These are phyloP conservation scores for Penicillium dipodomyicola DNA, from an alignment of 495 filamentous ascomycete species.

Conservation along the genomic window DNA sequence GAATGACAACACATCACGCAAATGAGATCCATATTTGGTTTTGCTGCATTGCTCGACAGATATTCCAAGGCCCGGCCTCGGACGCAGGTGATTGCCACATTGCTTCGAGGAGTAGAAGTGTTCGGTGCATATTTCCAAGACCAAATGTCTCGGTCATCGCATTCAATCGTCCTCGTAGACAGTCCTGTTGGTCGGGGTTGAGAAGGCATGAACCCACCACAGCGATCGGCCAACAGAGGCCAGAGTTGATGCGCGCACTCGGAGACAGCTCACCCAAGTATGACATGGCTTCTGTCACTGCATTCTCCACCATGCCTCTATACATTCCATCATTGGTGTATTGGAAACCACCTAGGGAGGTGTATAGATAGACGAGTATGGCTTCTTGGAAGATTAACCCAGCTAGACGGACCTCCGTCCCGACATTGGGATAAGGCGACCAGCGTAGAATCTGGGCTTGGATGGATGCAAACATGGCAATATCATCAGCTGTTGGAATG, in stretches of 20 bases:
- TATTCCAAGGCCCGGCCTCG: constrained; percentile 40
- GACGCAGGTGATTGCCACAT: constrained; percentile 34
- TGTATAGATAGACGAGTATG: constrained; percentile 40
- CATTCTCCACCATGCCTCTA: constrained; percentile 28
- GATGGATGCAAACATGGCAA: constrained; percentile 42
- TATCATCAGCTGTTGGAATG: constrained; percentile 35
- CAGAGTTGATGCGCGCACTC: constrained; percentile 36
- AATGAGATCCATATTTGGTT: constrained; percentile 46
- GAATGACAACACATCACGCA: constrained; percentile 24
- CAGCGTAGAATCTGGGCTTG: constrained; percentile 38
- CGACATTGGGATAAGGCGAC: constrained; percentile 33
- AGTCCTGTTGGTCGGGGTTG: constrained; percentile 22
- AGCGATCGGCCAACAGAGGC: constrained; percentile 41
- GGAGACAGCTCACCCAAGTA: constrained; percentile 30
- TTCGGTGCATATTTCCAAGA: constrained; percentile 40
- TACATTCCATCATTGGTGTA: constrained; percentile 34
- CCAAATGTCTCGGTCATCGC: constrained; percentile 35
- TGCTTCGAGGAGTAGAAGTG: constrained; percentile 33
- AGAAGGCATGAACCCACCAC: constrained; percentile 36
- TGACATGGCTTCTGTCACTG: constrained; percentile 31
- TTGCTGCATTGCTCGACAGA: constrained; percentile 39
- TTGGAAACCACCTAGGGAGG: constrained; percentile 29
- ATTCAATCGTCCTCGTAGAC: constrained; percentile 21
- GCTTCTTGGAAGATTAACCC: constrained; percentile 39
- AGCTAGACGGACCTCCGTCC: constrained; percentile 34